Evolutionary conservation across 495 filamentous ascomycete genomes (phyloP).

Genomic region (Platismatia glauca): DNA sequence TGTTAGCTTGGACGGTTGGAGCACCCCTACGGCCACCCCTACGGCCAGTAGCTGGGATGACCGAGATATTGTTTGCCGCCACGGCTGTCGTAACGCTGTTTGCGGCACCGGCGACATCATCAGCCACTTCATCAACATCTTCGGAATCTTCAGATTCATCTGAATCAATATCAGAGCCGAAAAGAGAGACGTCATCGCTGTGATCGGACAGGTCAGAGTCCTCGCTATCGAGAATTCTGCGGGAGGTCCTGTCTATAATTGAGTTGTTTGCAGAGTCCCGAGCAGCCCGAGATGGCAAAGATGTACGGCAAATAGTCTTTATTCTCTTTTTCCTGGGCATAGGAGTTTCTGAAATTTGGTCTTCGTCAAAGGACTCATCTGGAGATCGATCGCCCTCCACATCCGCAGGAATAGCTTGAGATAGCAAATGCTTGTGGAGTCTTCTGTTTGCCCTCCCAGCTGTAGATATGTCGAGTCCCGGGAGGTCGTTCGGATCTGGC

Average conservation of each 20-base stretch:
- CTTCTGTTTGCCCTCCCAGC: background rate
- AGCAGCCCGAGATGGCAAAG: conserved; percentile 18
- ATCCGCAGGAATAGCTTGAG: background rate
- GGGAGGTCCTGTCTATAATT: conserved; percentile 5
- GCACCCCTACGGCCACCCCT: conserved; percentile 7
- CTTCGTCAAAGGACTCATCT: background rate
- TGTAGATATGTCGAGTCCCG: background rate
- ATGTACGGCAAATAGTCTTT: conserved; percentile 1
- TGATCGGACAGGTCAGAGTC: conserved; percentile 14
- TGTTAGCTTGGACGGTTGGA: background rate
- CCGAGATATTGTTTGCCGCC: background rate
- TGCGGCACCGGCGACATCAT: background rate
- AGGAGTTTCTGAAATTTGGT: background rate
- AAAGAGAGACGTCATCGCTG: conserved; percentile 15
- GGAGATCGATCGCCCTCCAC: background rate
- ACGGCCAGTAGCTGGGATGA: conserved; percentile 9
- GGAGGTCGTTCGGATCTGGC: background rate
- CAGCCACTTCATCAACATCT: conserved; percentile 25
- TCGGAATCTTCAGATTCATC: conserved; percentile 25
- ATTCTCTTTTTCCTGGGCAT: conserved; percentile 1
- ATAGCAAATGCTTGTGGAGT: background rate
- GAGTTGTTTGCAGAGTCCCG: conserved; percentile 17
- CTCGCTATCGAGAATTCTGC: conserved; percentile 16
- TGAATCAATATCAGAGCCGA: conserved; percentile 11
- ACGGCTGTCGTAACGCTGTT: background rate